Conservation (phyloP, 78 protist species). For the Ministeria vibrans region DNA sequence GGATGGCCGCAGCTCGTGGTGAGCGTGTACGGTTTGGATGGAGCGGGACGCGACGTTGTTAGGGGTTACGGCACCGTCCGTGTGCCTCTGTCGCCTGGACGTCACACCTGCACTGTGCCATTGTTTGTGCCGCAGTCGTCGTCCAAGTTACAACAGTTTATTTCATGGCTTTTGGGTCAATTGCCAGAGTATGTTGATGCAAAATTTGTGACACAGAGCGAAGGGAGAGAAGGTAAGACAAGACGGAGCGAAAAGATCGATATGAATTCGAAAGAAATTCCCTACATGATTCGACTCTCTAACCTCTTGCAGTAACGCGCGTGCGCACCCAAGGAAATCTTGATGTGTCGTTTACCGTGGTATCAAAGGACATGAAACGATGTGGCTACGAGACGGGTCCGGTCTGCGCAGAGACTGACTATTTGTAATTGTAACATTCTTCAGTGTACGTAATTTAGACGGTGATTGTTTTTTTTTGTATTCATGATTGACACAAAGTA, state of each 20-base stretch:
- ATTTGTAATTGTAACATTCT: no score
- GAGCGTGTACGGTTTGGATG: slow-evolving; percentile 4
- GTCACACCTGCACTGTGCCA: not conserved
- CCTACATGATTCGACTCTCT: not conserved
- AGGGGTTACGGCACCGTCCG: slow-evolving; percentile 13
- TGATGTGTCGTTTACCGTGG: not conserved
- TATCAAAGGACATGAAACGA: not conserved
- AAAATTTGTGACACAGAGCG: slow-evolving; percentile 1
- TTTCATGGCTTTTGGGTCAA: not conserved
- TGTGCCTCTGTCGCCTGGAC: slow-evolving; percentile 10
- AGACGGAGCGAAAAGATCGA: not conserved
- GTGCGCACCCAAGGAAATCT: not conserved
- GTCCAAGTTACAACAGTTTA: not conserved
- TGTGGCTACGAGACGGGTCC: not conserved
- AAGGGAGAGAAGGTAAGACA: slow-evolving; percentile 13
- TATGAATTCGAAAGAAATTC: not conserved
- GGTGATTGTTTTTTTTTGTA: no score
- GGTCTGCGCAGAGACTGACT: no score
- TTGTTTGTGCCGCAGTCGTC: slow-evolving; percentile 17
- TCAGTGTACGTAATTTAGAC: no score
- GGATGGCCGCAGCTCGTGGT: slow-evolving; percentile 42
- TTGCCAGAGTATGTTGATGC: slow-evolving; percentile 17
- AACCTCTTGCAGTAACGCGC: not conserved
- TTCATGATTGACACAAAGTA: no score
- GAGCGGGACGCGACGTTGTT: slow-evolving; percentile 5